Conservation (phyloP, 768 basidiomycete species). For the Boletus vermiculosoides region DNA sequence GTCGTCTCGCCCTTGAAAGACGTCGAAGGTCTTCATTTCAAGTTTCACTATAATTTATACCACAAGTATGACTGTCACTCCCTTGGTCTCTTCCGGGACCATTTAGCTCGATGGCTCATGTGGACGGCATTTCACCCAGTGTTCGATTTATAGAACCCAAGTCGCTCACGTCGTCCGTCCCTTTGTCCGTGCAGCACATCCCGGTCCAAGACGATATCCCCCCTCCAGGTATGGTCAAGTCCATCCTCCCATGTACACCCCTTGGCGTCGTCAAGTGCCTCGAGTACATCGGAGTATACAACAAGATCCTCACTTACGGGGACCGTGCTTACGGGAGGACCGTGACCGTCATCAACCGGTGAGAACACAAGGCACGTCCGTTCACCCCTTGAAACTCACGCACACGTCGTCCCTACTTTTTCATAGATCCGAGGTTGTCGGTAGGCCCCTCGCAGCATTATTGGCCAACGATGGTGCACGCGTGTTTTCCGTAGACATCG, state of each 20-base stretch:
- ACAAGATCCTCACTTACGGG: constrained; percentile 87
- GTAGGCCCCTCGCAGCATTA: constrained; percentile 92
- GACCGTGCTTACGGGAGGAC: constrained; percentile 93
- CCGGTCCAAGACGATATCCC: constrained; percentile 55
- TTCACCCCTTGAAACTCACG: constrained; percentile 2
- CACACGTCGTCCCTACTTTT: neutral
- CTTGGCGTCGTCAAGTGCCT: constrained; percentile 95
- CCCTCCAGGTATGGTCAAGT: constrained; percentile 87
- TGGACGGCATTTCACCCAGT: constrained; percentile 41
- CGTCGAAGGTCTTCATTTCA: constrained; percentile 95
- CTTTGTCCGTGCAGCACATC: constrained; percentile 30
- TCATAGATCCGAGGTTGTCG: constrained; percentile 90
- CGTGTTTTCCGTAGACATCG: constrained; percentile 93
- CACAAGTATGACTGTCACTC: constrained; percentile 66
- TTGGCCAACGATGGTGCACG: constrained; percentile 95
- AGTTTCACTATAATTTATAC: constrained; percentile 92
- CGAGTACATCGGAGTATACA: constrained; percentile 91
- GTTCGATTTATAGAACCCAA: constrained; percentile 88
- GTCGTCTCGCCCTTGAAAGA: constrained; percentile 96
- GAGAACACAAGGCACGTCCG: constrained; percentile 9
- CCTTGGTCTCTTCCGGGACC: neutral
- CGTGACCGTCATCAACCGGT: constrained; percentile 94
- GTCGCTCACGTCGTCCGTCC: constrained; percentile 54
- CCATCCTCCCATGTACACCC: constrained; percentile 95
- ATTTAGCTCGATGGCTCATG: neutral